These are phyloP conservation scores for Tylopilus subfusipes DNA, from an alignment of 768 basidiomycete species.

Conservation along the genomic window DNA sequence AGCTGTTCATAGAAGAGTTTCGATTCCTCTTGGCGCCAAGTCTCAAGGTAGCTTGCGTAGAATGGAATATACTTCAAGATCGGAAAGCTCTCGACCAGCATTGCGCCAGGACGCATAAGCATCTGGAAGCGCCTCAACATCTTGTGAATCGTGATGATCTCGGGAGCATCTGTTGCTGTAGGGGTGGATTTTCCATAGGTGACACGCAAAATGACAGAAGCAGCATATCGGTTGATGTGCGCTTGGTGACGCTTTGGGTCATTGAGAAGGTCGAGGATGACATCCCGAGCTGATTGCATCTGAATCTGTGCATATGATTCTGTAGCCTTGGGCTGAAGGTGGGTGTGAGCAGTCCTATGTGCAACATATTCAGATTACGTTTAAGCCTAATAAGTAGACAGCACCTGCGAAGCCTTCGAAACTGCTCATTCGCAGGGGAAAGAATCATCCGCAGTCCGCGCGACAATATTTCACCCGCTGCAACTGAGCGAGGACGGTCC, in stretches of 20 bases:
- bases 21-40: conserved; percentile 55
- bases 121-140: conserved; percentile 35
- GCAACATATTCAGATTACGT: neutral
- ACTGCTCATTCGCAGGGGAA: conserved; percentile 53
- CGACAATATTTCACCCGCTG: conserved; percentile 57
- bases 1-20: conserved; percentile 53
- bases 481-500: conserved; percentile 53
- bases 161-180: conserved; percentile 28
- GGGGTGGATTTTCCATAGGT: conserved; percentile 35
- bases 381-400: neutral
- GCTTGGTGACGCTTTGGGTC: conserved; percentile 46
- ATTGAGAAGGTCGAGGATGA: conserved; percentile 30
- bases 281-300: conserved; percentile 34
- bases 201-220: conserved; percentile 34
- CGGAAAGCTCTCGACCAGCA: conserved; percentile 36
- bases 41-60: conserved; percentile 53
- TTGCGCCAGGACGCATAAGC: conserved; percentile 36
- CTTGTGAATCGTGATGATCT: conserved; percentile 33
- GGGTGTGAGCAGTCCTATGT: conserved; percentile 52
- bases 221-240: conserved; percentile 46
- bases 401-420: conserved; percentile 60
- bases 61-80: conserved; percentile 51
- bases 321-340: conserved; percentile 53
- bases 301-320: conserved; percentile 48
- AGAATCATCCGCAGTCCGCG: conserved; percentile 57